Evolutionary conservation across 139 green algal genomes (phyloP), one percentile per base, ranked within the genome.

Genomic region (Edaphochlamys debaryana): DNA sequence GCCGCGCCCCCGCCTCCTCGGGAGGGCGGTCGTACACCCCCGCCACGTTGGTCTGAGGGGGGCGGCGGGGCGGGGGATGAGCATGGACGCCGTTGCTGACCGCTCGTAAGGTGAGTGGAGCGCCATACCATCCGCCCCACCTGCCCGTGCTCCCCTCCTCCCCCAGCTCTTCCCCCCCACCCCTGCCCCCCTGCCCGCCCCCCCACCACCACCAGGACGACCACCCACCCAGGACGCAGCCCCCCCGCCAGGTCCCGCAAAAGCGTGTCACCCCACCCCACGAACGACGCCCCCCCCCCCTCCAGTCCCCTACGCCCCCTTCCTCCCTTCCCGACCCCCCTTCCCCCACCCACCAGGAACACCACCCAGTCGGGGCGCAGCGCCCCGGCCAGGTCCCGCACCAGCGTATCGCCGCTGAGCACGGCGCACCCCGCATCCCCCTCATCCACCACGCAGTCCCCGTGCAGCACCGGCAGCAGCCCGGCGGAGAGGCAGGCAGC

Each of bases 401-500:
- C 48, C 36, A 94, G 87, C 3, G 75, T 45, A 66, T 94, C 75
- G 29, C 60, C 75, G 32, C 80, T 89, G 34, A 95, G 82, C 63
- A 96, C 92, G 22, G 87, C 92, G 64, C 88, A 91, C 23, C 89
- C 88, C 67, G 87, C 81, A 23, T 76, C 40, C n/a, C n/a, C n/a
- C 3, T 64, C 32, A 40, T 95, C 89, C 34, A 93, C 19, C 5
- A 96, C 87, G 20, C 64, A 73, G 42, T 96, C 93, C 5, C 93
- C 93, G 75, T 96, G 92, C 56, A 96, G 71, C 64, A 96, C 92
- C 20, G 93, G 93, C n/a, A 95, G 63, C n/a, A 94, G 85, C 2
- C 92, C 90, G 9, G 77, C 73, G 6, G 25, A 20, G 60, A 93
- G 58, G 22, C 78, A 82, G 29, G 54, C 78, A 0, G 52, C 32